Base-by-base conservation (phyloP, 441 rosid genomes). In the Bruguiera hainesii region DNA sequence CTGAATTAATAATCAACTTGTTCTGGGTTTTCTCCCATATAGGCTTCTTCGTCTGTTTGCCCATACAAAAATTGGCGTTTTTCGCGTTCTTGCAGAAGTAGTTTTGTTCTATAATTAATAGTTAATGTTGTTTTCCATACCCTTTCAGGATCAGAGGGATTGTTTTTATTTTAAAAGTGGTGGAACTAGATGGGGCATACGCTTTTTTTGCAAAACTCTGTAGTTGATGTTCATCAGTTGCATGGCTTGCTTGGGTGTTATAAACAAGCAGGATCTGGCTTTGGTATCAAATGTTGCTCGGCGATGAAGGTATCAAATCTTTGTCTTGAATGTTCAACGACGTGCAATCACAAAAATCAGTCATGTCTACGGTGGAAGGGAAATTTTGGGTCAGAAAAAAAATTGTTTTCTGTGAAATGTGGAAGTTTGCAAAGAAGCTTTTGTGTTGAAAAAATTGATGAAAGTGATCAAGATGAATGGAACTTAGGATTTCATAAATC, bases 401-500 rank as follows among this genome's bases (percentile, higher is more conserved):
- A 69, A 58, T 49, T 39, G 58, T 70, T 25, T 71, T 67, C 72
- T 55, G 71, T 83, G 29, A 63, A 37, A 65, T 78, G 84, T 60
- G 68, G 66, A 11, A 82, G 71, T 50, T 31, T 79, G 73, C 76
- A 73, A 66, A 74, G 64, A 75, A 77, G 73, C 73, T 70, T 82
- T 61, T 72, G 79, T 48, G 57, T 80, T 71, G 84, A 76, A 57
- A 62, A 56, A 66, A 73, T 75, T 23, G 60, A 80, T 73, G 87
- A 75, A 72, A 74, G 72, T 67, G 80, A 79, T 66, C 78, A 68
- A 56, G 80, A 75, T 70, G 89, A 78, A 26, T 65, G 74, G 83
- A 77, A 74, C 73, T 64, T 83, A 49, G 83, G 77, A 16, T 78
- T 69, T 33, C 67, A 71, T 56, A 53, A 57, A 57, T 26, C 56